Evolutionary conservation across 2,329 filamentous ascomycete species (phyloP).

Genomic region (Clonostachys rosea): DNA sequence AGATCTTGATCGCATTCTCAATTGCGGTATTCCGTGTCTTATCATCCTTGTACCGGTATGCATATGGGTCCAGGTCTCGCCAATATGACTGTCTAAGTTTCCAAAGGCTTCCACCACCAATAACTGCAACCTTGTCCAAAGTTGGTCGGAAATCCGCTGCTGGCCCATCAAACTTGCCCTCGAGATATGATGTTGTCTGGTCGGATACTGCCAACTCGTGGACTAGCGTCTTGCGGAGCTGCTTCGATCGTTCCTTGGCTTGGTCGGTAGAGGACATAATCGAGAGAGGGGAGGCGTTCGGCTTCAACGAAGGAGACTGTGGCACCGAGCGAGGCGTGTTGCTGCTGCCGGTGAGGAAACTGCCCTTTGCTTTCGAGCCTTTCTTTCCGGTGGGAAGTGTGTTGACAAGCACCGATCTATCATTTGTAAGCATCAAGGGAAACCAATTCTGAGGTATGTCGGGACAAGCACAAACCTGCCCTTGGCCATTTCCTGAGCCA

Average conservation of each 20-base stretch:
- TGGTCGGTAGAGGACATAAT: slow-evolving; percentile 48
- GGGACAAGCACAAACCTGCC: slow-evolving; percentile 19
- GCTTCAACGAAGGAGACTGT: slow-evolving; percentile 48
- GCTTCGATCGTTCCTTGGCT: slow-evolving; percentile 47
- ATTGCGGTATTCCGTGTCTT: slow-evolving; percentile 55
- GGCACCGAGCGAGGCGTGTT: too few species aligned
- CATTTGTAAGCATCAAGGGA: too few species aligned
- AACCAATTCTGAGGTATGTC: too few species aligned
- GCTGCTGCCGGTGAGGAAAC: not conserved
- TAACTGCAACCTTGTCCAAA: slow-evolving; percentile 55
- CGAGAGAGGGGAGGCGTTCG: slow-evolving; percentile 47
- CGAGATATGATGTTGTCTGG: slow-evolving; percentile 41
- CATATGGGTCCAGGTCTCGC: slow-evolving; percentile 62
- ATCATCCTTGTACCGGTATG: slow-evolving; percentile 48
- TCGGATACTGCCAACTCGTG: slow-evolving; percentile 56
- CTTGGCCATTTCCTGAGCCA: slow-evolving; percentile 24
- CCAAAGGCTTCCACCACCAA: slow-evolving; percentile 43
- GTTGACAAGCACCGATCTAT: slow-evolving; percentile 26
- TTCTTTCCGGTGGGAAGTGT: slow-evolving; percentile 24
- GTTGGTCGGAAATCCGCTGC: slow-evolving; percentile 49
- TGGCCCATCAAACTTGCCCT: slow-evolving; percentile 43
- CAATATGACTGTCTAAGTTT: slow-evolving; percentile 51
- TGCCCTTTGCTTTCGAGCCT: slow-evolving; percentile 16
- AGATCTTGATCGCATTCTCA: slow-evolving; percentile 55
- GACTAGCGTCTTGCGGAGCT: slow-evolving; percentile 47